These are phyloP conservation scores for Escallonia herrerae DNA, from an alignment of 129 eudicot genomes.

Conservation along the genomic window DNA sequence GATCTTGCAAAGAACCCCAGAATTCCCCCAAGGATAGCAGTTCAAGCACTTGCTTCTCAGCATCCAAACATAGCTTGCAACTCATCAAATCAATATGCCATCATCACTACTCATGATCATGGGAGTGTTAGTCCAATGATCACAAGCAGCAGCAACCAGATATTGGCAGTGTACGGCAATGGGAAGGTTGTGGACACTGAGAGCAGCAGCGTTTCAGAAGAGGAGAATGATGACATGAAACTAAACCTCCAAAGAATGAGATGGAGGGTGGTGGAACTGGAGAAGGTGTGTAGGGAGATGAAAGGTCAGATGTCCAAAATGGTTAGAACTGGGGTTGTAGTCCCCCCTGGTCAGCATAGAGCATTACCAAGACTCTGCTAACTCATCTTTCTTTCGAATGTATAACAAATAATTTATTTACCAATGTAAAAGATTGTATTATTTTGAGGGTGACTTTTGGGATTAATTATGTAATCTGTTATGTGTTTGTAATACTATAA, in stretches of 20 bases:
- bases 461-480: too few species aligned
- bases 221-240: constrained; percentile 50
- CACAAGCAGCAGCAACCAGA: constrained; percentile 24
- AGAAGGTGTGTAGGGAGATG: constrained; percentile 80
- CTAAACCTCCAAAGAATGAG: constrained; percentile 68
- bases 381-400: constrained; percentile 9
- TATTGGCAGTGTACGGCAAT: constrained; percentile 34
- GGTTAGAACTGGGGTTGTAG: constrained; percentile 31
- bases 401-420: background rate
- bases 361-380: constrained; percentile 61
- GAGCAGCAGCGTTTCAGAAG: constrained; percentile 14
- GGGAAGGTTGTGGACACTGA: constrained; percentile 15
- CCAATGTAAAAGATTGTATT: background rate
- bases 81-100: constrained; percentile 4
- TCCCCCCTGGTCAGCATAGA: constrained; percentile 28
- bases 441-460: background rate
- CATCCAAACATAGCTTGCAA: constrained; percentile 24
- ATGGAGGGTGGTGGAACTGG: constrained; percentile 83
- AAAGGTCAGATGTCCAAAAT: constrained; percentile 75
- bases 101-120: background rate
- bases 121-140: constrained; percentile 19
- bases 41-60: constrained; percentile 77
- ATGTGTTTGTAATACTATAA: too few species aligned
- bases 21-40: constrained; percentile 70
- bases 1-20: constrained; percentile 85